Base-by-base conservation (phyloP, 257 asterid genomes). In the Paraleonurus japonicus region DNA sequence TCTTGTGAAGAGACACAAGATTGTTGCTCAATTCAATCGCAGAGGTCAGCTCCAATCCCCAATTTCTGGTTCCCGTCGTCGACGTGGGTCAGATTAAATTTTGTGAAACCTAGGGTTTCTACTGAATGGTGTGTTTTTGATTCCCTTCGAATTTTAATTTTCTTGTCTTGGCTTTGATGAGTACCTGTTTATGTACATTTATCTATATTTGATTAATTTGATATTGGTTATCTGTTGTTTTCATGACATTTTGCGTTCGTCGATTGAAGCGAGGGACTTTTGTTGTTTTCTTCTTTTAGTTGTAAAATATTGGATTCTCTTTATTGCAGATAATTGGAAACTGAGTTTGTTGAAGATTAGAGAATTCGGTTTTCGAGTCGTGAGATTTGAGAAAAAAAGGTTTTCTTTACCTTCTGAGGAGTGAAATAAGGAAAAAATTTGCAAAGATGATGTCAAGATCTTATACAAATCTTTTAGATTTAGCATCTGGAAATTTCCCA, bases 401-500 rank as follows among this genome's bases (percentile, higher is more conserved):
- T 66, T 47, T 51, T 22, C 61, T 61, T 67, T 71, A 17, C 39
- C 22, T 45, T 32, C 37, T 59, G 75, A 70, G 76, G 81, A 32
- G 78, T 68, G 70, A 9, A 16, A 50, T 39, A 61, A 73, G 66
- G 73, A 64, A 74, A n/a, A 77, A 74, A 61, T 74, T 76, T 20
- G 85, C 45, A 54, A 85, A 81, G 81, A 88, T 90, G 97, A 85
- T 90, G 87, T 90, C 97, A 32, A 90, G 94, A 81, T 90, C 97
- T 62, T 90, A 90, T 74, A 88, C 97, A 17, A 90, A 90, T 80
- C 93, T 90, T 57, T 76, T 88, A 71, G 97, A 90, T 75, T 85
- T 90, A 82, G 97, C 97, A 63, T 83, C 95, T 13, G 97, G 94
- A 78, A 90, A 90, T 85, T 85, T 88, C 66, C 93, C 93, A 17